Conservation (phyloP, 1,284 basidiomycete species). For the Leucoagaricus sp. region DNA sequence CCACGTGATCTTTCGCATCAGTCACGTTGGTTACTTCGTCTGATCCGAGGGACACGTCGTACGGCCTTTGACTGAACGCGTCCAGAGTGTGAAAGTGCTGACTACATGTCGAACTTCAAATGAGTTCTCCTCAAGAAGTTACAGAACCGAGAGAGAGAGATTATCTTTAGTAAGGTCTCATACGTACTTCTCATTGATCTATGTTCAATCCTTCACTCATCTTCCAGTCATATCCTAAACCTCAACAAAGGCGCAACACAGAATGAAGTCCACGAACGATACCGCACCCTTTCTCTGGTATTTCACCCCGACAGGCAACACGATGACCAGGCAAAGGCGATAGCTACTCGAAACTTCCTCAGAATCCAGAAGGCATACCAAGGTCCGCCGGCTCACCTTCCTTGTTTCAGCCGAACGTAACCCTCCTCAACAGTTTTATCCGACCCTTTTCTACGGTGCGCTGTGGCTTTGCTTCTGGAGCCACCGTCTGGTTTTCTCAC, state of each 20-base stretch:
- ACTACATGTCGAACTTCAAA: slow-evolving; percentile 10
- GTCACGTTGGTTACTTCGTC: background rate
- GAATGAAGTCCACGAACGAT: slow-evolving; percentile 71
- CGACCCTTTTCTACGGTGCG: slow-evolving; percentile 70
- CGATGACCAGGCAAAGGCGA: slow-evolving; percentile 55
- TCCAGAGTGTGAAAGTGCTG: background rate
- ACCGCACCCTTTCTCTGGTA: slow-evolving; percentile 70
- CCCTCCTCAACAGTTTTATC: slow-evolving; percentile 56
- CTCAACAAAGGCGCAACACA: slow-evolving; percentile 63
- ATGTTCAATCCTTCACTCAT: background rate
- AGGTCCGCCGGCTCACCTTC: slow-evolving; percentile 40
- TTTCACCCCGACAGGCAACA: slow-evolving; percentile 86
- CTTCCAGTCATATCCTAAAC: slow-evolving; percentile 63
- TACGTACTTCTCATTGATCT: too few species aligned
- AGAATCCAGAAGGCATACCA: slow-evolving; percentile 81
- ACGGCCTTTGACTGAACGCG: background rate
- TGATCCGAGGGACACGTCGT: slow-evolving; percentile 1
- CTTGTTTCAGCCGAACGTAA: slow-evolving; percentile 15
- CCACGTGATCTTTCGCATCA: background rate
- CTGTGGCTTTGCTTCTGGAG: slow-evolving; percentile 15
- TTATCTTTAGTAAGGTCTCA: slow-evolving; percentile 28
- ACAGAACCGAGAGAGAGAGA: slow-evolving; percentile 17
- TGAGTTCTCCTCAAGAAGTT: slow-evolving; percentile 3
- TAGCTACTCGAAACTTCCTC: slow-evolving; percentile 68
- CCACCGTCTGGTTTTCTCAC: slow-evolving; percentile 6